Evolutionary conservation across 306 rosid species (phyloP).

Genomic region (Castanopsis chinensis): DNA sequence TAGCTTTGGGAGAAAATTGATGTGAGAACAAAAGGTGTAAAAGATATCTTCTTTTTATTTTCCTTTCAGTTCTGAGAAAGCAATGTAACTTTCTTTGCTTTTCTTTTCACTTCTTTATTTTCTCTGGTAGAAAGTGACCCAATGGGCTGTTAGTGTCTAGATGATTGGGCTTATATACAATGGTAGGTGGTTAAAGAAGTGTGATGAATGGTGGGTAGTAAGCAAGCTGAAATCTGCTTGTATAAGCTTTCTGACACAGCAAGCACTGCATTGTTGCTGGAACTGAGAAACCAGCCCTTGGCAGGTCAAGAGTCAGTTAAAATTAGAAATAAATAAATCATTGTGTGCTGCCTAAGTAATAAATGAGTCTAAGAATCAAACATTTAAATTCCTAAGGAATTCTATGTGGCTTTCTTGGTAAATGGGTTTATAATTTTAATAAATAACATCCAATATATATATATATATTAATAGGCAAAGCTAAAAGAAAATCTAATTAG

Average conservation of each 20-base stretch:
- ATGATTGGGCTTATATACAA: neutral
- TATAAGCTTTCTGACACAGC: neutral
- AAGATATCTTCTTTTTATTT: no score
- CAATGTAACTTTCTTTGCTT: no score
- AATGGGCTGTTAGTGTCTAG: neutral
- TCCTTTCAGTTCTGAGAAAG: no score
- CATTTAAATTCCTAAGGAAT: neutral
- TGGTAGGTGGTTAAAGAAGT: neutral
- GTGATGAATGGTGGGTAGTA: neutral
- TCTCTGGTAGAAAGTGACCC: no score
- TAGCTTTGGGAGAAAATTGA: no score
- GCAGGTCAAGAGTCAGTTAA: neutral
- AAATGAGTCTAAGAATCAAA: neutral
- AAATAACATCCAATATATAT: no score
- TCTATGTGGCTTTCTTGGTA: neutral
- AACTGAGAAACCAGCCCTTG: neutral
- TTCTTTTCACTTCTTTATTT: no score
- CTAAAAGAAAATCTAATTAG: no score
- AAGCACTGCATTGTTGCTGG: neutral
- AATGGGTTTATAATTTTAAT: neutral
- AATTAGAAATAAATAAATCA: neutral
- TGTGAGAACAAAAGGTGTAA: no score
- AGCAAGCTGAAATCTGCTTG: neutral
- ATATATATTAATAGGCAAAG: no score
- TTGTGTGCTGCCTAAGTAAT: neutral